Conservation (phyloP, 1,284 basidiomycete genomes). For the Schizopora paradoxa region DNA sequence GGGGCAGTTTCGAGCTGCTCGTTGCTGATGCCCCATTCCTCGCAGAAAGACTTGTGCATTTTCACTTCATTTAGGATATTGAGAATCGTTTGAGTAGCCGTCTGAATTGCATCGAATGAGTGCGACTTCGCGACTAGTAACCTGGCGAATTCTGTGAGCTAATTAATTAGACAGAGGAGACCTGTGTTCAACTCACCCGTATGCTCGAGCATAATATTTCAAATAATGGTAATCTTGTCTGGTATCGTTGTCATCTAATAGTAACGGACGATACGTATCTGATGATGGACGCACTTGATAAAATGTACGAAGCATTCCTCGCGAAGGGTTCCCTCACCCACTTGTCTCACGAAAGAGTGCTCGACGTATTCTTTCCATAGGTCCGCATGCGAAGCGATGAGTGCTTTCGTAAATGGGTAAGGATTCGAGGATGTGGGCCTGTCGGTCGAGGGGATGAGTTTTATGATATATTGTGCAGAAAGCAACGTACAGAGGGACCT, state of each 20-base stretch:
- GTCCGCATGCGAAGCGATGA: constrained; percentile 52
- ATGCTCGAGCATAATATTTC: constrained; percentile 73
- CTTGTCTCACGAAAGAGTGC: constrained; percentile 76
- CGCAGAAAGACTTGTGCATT: constrained; percentile 74
- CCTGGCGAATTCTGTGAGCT: constrained; percentile 30
- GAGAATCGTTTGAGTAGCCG: constrained; percentile 62
- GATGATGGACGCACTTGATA: constrained; percentile 54
- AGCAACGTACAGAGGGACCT: constrained; percentile 53
- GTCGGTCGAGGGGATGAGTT: too few species aligned
- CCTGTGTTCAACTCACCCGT: constrained; percentile 42
- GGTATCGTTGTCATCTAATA: constrained; percentile 1
- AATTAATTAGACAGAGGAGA: not conserved
- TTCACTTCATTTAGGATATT: constrained; percentile 64
- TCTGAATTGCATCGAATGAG: constrained; percentile 57
- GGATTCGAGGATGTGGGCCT: constrained; percentile 60
- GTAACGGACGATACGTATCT: not conserved
- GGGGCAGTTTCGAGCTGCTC: constrained; percentile 56
- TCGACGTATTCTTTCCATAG: constrained; percentile 77
- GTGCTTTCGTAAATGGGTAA: constrained; percentile 63
- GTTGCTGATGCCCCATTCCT: constrained; percentile 56
- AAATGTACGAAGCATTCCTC: constrained; percentile 75
- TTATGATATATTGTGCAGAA: not conserved
- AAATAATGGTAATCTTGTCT: constrained; percentile 78
- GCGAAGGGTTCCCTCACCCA: constrained; percentile 69
- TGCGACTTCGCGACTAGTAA: constrained; percentile 76